A percentile compares a stretch with the other conserved stretches of the same genome.
phyloP scores from a whole-genome alignment of 208 protist species.

The Trypanosoma cruzi region DNA sequence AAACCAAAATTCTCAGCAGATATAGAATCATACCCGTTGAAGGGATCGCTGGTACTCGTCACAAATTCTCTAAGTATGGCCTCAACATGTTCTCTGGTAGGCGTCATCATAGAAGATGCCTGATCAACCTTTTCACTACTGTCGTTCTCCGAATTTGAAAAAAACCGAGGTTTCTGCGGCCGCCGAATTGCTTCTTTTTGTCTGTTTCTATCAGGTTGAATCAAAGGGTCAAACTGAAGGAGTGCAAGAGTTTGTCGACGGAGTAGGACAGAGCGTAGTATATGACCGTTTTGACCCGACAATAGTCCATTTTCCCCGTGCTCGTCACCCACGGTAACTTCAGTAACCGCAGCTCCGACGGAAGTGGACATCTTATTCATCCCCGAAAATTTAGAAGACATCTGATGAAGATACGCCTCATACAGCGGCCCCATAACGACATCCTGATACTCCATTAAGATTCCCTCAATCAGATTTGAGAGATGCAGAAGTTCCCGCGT shows the following conservation, averaged over 20 bases:
- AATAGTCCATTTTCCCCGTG: slow-evolving; percentile 4
- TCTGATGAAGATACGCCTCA: slow-evolving; percentile 38
- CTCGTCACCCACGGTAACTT: slow-evolving; percentile 37
- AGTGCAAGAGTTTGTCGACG: slow-evolving; percentile 18
- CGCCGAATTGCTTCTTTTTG: background rate
- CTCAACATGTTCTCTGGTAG: slow-evolving; percentile 18
- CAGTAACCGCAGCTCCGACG: slow-evolving; percentile 11
- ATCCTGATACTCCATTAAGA: slow-evolving; percentile 56
- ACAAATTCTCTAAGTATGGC: slow-evolving; percentile 24
- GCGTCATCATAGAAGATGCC: background rate
- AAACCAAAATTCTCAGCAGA: background rate
- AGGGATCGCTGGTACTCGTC: background rate
- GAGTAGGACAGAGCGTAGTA: slow-evolving; percentile 19
- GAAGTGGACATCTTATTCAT: background rate
- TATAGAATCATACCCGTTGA: background rate
- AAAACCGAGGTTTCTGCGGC: background rate
- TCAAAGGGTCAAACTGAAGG: slow-evolving; percentile 19
- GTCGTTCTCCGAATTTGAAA: background rate
- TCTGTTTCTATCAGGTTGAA: background rate
- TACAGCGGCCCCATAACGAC: slow-evolving; percentile 54
- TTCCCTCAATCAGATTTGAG: slow-evolving; percentile 38
- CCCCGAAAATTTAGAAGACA: background rate
- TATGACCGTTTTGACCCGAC: background rate
- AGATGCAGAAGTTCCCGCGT: slow-evolving; percentile 49
- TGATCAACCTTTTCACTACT: background rate